phyloP scores from a whole-genome alignment of 2,329 filamentous ascomycete genomes.

The Pleomassaria siparia region DNA sequence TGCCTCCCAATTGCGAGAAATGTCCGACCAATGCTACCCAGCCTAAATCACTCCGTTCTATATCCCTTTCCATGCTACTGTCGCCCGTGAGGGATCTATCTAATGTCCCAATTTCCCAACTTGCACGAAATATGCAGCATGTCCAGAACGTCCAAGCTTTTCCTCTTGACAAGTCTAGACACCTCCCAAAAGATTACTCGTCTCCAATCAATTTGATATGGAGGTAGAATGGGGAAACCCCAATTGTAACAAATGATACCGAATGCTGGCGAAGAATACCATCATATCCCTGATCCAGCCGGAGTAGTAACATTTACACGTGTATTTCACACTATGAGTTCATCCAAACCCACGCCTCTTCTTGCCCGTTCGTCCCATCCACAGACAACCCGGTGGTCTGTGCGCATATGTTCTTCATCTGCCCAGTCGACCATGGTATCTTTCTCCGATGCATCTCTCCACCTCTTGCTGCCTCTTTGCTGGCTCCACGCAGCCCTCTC shows the following conservation, averaged over 20 bases:
- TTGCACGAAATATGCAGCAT: too few species aligned
- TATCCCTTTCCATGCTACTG: too few species aligned
- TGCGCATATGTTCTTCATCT: conserved; percentile 20
- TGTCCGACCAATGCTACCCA: too few species aligned
- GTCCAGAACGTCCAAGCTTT: background rate
- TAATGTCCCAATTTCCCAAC: too few species aligned
- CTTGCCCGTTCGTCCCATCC: conserved; percentile 20
- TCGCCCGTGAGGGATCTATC: too few species aligned
- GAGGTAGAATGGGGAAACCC: background rate
- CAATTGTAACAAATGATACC: background rate
- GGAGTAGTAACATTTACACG: background rate
- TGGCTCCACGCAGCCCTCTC: conserved; percentile 49
- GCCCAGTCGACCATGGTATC: conserved; percentile 23
- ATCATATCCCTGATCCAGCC: background rate
- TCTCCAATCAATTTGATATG: background rate
- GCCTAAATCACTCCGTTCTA: too few species aligned
- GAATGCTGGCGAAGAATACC: background rate
- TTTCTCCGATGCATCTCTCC: conserved; percentile 1
- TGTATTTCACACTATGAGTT: background rate
- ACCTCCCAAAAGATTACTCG: background rate
- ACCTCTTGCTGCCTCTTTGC: background rate
- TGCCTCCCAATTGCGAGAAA: too few species aligned
- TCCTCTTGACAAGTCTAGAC: background rate
- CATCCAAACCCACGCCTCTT: conserved; percentile 11
- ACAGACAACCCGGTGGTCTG: conserved; percentile 11